These are phyloP conservation scores for Colletotrichum shisoi DNA, from an alignment of 2,329 filamentous ascomycete genomes.

Conservation along the genomic window DNA sequence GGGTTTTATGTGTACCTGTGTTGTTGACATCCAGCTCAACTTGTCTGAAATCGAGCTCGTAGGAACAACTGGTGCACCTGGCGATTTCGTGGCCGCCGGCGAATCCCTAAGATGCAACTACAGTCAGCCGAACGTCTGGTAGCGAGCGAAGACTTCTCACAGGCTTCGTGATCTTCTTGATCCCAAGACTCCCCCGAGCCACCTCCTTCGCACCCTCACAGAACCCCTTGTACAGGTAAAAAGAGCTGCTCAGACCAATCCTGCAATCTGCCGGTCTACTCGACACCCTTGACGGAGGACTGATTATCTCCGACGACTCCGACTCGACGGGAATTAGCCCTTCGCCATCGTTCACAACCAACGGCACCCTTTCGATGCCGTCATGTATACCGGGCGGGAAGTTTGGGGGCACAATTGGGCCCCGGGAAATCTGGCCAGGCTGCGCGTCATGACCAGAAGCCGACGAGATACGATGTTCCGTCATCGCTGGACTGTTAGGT, in stretches of 20 bases:
- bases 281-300: constrained; percentile 36
- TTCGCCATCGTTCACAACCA: constrained; percentile 42
- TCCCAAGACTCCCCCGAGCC: constrained; percentile 57
- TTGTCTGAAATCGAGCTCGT: constrained; percentile 61
- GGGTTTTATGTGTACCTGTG: constrained; percentile 50
- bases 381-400: constrained; percentile 33
- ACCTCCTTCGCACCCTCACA: constrained; percentile 63
- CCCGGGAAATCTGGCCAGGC: constrained; percentile 9
- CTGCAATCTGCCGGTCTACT: constrained; percentile 49
- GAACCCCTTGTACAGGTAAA: constrained; percentile 62
- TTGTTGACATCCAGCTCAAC: constrained; percentile 62
- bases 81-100: constrained; percentile 55
- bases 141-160: constrained; percentile 45
- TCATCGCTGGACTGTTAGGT: constrained; percentile 39
- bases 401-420: constrained; percentile 22
- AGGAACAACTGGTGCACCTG: constrained; percentile 62
- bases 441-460: constrained; percentile 36
- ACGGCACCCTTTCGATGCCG: constrained; percentile 31
- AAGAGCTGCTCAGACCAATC: constrained; percentile 58
- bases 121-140: neutral
- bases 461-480: constrained; percentile 40
- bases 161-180: constrained; percentile 61
- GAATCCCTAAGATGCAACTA: constrained; percentile 50
- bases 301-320: constrained; percentile 40
- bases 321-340: constrained; percentile 51